phyloP scores from a whole-genome alignment of 179 eudicot genomes.

The Spinacia oleracea region DNA sequence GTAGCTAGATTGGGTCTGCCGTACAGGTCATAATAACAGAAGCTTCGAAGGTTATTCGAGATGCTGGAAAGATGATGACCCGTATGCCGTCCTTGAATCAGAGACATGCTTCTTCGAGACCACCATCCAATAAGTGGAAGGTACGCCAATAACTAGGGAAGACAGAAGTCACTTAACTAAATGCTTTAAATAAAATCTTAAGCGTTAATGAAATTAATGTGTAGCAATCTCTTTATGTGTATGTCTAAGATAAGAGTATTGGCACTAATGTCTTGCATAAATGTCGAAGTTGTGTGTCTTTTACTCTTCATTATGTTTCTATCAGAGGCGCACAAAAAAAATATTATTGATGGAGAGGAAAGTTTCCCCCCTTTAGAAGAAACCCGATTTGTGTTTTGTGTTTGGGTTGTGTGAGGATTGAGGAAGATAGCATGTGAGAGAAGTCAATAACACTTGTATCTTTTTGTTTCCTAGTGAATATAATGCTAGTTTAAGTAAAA shows the following conservation, averaged over 20 bases:
- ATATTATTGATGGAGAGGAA: not conserved
- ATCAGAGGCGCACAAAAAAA: not conserved
- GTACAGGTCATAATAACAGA: constrained; percentile 62
- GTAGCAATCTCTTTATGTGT: not conserved
- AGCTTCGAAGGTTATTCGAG: constrained; percentile 69
- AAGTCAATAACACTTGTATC: not conserved
- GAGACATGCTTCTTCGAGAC: constrained; percentile 46
- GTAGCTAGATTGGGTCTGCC: not conserved
- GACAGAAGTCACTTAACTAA: not conserved
- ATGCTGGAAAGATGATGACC: constrained; percentile 39
- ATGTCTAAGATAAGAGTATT: not conserved
- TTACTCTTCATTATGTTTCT: not conserved
- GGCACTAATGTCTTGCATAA: not conserved
- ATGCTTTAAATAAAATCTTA: not conserved
- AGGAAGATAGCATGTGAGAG: not conserved
- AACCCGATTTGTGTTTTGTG: not conserved
- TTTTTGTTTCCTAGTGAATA: not conserved
- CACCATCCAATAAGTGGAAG: constrained; percentile 60
- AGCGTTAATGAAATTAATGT: not conserved
- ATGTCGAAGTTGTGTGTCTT: not conserved
- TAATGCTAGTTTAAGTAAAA: not conserved
- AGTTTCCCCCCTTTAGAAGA: not conserved
- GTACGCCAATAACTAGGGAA: constrained; percentile 32
- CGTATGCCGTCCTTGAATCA: constrained; percentile 48
- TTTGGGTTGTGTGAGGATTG: not conserved